A percentile compares a stretch with the other conserved stretches of the same genome.
Conservation (phyloP, 1,139 yeast species). For the Pichia sp. region DNA sequence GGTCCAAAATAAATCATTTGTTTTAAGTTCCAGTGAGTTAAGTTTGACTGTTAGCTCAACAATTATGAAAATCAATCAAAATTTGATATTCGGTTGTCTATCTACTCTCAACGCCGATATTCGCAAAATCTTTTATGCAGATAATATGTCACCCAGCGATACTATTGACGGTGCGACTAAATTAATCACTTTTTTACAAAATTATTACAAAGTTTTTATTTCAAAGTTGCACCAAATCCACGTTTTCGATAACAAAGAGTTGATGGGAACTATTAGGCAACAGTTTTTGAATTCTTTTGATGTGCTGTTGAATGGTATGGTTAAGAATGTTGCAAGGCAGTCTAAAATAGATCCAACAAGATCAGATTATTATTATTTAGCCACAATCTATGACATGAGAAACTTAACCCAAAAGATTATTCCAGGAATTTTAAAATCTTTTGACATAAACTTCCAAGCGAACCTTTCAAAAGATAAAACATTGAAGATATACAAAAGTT, state of each 20-base stretch:
- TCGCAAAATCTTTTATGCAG: conserved; percentile 22
- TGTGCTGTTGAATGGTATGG: conserved; percentile 45
- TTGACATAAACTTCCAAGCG: conserved; percentile 47
- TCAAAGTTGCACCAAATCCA: conserved; percentile 22
- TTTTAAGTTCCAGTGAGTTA: conserved; percentile 39
- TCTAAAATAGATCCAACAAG: conserved; percentile 27
- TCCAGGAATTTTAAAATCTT: conserved; percentile 45
- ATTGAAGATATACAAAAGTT: conserved; percentile 39
- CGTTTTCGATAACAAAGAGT: conserved; percentile 15
- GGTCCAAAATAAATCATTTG: conserved; percentile 16
- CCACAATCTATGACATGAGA: conserved; percentile 50
- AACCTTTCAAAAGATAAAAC: conserved; percentile 36
- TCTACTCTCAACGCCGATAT: conserved; percentile 27
- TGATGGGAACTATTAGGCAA: conserved; percentile 42
- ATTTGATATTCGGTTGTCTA: conserved; percentile 28
- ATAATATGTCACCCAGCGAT: conserved; percentile 28
- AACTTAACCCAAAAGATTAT: conserved; percentile 42
- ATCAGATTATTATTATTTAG: conserved; percentile 26
- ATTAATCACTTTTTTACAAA: conserved; percentile 42
- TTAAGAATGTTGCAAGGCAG: conserved; percentile 41
- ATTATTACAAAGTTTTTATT: conserved; percentile 35
- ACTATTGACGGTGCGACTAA: conserved; percentile 43
- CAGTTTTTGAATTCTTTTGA: conserved; percentile 51
- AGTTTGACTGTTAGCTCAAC: conserved; percentile 20
- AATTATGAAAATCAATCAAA: conserved; percentile 23